Conservation (phyloP, 805 yeast species). For the Candida sonorensis region DNA sequence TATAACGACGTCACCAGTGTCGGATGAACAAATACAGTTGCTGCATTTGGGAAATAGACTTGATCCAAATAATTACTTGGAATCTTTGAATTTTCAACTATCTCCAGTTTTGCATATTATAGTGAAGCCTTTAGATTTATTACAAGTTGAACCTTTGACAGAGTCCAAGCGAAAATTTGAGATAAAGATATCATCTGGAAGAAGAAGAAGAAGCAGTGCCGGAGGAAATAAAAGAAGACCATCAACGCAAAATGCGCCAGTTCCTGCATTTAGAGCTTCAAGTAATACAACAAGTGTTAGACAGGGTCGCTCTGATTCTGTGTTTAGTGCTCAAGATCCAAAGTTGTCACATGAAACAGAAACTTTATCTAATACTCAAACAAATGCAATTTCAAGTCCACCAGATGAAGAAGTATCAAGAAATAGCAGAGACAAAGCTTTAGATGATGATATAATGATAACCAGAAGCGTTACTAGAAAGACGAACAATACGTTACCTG, state of each 20-base stretch:
- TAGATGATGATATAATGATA: conserved; percentile 1
- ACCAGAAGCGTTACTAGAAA: too few relatives aligned
- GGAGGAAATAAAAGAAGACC: conserved; percentile 17
- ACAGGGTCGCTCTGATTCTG: too few relatives aligned
- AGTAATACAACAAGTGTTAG: too few relatives aligned
- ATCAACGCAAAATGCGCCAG: conserved; percentile 21
- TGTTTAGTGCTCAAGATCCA: background rate
- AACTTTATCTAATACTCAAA: background rate
- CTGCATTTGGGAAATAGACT: conserved; percentile 25
- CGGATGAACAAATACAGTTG: conserved; percentile 24
- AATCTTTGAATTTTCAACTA: conserved; percentile 15
- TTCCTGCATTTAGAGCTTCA: conserved; percentile 15
- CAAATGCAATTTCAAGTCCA: conserved; percentile 1
- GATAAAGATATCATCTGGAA: conserved; percentile 8
- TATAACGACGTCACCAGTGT: conserved; percentile 8
- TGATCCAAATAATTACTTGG: conserved; percentile 18
- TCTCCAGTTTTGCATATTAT: conserved; percentile 26
- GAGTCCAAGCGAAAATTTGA: conserved; percentile 17
- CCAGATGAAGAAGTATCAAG: conserved; percentile 5
- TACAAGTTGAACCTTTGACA: conserved; percentile 2
- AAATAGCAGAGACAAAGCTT: conserved; percentile 2
- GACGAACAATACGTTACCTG: too few relatives aligned
- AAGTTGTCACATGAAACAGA: background rate
- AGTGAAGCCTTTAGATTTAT: conserved; percentile 22
- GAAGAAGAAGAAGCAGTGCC: conserved; percentile 7